Conservation (phyloP, 2,329 filamentous ascomycete species). For the Pleochaeta shiraiana region DNA sequence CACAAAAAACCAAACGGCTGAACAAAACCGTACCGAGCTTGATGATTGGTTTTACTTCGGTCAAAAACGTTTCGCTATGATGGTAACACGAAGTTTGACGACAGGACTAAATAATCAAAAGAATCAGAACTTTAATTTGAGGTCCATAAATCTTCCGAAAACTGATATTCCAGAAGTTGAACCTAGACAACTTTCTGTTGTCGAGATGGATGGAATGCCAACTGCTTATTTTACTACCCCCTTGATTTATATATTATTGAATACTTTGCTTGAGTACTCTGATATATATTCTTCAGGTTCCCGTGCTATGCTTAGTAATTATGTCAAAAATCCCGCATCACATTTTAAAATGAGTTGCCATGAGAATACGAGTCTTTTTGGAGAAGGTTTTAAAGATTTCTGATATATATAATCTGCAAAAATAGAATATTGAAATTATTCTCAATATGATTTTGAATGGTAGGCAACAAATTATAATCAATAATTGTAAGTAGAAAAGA, state of each 20-base stretch:
- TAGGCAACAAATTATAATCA: too few relatives aligned
- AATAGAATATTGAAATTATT: too few relatives aligned
- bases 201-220: conserved; percentile 12
- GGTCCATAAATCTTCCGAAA: conserved; percentile 10
- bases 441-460: too few relatives aligned
- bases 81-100: conserved; percentile 7
- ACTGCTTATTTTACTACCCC: conserved; percentile 11
- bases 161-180: conserved; percentile 6
- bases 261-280: conserved; percentile 13
- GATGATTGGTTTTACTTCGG: conserved; percentile 16
- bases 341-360: conserved; percentile 13
- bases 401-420: too few relatives aligned
- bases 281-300: conserved; percentile 8
- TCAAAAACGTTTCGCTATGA: conserved; percentile 12
- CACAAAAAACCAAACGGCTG: conserved; percentile 5
- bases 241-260: conserved; percentile 13
- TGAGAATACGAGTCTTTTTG: conserved; percentile 15
- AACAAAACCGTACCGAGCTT: conserved; percentile 7
- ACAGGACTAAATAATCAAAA: background rate
- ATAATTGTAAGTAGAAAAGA: too few relatives aligned
- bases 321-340: conserved; percentile 9
- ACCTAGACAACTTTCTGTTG: conserved; percentile 8
- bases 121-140: background rate
- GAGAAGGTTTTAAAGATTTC: conserved; percentile 11
- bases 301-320: conserved; percentile 10